Base-by-base conservation (phyloP, 139 green algal genomes). In the Spirogloea muscicola region DNA sequence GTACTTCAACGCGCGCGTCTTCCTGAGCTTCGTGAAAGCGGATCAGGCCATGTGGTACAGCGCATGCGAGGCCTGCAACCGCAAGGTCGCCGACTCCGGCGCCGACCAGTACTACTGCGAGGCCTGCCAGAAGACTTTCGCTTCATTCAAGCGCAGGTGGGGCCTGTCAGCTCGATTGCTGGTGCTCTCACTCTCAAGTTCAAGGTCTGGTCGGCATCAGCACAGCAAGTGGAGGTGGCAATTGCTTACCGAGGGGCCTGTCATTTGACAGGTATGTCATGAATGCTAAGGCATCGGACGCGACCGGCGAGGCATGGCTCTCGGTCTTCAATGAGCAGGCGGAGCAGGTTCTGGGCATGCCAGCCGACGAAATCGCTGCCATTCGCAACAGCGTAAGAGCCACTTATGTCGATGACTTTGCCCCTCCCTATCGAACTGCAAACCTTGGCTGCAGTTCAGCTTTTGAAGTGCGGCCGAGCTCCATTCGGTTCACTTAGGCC, bases 321-420 rank as follows among this genome's bases (percentile, higher is more conserved):
- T 86, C 75, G 0, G 74, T 68, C 0, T 92, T 92, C 68, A 73
- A 79, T 9, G 74, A 82, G 18, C 58, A 77, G 31, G 74, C 34
- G 10, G 74, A 73, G 7, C 18, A 36, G 38, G 29, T 82, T 3
- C 21, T 82, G 18, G 67, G 67, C 9, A 72, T 82, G 13, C 44
- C 66, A 16, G 74, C 74, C 3, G 74, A 82, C 21, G 49, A 79
- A 38, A 31, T 82, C 18, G 29, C n/a, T 3, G 67, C 72, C 10
- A 18, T 76, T 55, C 46, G 46, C n/a, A n/a, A n/a, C n/a, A n/a
- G n/a, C n/a, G n/a, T n/a, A n/a, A n/a, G n/a, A n/a, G n/a, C n/a
- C n/a, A n/a, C n/a, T n/a, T n/a, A n/a, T n/a, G n/a, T n/a, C n/a
- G n/a, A n/a, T n/a, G n/a, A n/a, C n/a, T n/a, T n/a, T n/a, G n/a